A percentile compares a stretch with the other conserved stretches of the same genome.
phyloP scores from a whole-genome alignment of 1,284 basidiomycete species.

The Marasmius oreades region DNA sequence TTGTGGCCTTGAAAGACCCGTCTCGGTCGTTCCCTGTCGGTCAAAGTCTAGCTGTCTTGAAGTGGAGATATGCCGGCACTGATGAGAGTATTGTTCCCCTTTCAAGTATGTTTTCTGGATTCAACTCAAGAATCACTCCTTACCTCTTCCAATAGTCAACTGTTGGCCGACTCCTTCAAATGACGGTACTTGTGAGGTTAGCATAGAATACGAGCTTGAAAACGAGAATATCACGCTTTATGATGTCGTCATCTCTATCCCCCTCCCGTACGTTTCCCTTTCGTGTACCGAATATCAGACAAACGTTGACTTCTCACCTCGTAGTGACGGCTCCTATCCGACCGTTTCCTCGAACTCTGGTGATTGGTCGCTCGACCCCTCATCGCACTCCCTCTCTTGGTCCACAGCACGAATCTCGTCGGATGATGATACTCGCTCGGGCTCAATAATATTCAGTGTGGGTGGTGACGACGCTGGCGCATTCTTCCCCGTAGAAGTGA shows the following conservation, averaged over 20 bases:
- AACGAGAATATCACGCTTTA: slow-evolving; percentile 77
- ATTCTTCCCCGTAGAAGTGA: slow-evolving; percentile 92
- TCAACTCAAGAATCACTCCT: neutral
- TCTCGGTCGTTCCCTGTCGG: slow-evolving; percentile 85
- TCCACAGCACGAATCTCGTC: slow-evolving; percentile 61
- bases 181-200: slow-evolving; percentile 88
- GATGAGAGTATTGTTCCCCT: slow-evolving; percentile 92
- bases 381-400: slow-evolving; percentile 84
- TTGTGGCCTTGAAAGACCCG: slow-evolving; percentile 84
- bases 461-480: slow-evolving; percentile 79
- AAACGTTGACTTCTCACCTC: slow-evolving; percentile 2
- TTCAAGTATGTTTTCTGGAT: slow-evolving; percentile 61
- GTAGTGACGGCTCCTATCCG: slow-evolving; percentile 78
- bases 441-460: slow-evolving; percentile 85
- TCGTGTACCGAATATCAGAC: neutral
- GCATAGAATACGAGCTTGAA: slow-evolving; percentile 96
- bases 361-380: slow-evolving; percentile 79
- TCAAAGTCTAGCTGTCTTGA: slow-evolving; percentile 84
- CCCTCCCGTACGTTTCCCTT: slow-evolving; percentile 70
- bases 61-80: slow-evolving; percentile 89
- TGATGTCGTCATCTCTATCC: slow-evolving; percentile 88
- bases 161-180: slow-evolving; percentile 95
- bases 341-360: slow-evolving; percentile 78
- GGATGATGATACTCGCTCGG: slow-evolving; percentile 56
- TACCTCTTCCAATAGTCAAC: slow-evolving; percentile 60